phyloP scores from a whole-genome alignment of 1,284 basidiomycete genomes.

The Boletus mariae region DNA sequence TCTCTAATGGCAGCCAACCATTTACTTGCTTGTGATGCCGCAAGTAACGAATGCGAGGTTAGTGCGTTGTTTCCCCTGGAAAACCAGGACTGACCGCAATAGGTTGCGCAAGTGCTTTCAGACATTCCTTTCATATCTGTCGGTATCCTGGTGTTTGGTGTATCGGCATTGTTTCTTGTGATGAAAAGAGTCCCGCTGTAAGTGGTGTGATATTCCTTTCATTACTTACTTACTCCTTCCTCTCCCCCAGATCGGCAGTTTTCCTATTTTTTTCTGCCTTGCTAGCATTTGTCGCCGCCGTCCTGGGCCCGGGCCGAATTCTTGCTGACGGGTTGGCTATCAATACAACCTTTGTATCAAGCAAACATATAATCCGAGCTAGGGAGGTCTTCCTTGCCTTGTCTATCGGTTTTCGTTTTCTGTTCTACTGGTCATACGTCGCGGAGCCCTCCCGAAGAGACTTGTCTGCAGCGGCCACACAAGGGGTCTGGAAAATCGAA shows the following conservation, averaged over 20 bases:
- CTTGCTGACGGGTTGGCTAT: slow-evolving; percentile 40
- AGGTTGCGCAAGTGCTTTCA: slow-evolving; percentile 59
- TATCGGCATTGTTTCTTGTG: slow-evolving; percentile 57
- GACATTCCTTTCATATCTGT: slow-evolving; percentile 68
- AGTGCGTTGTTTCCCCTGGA: slow-evolving; percentile 6
- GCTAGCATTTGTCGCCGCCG: slow-evolving; percentile 57
- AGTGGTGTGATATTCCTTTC: slow-evolving; percentile 25
- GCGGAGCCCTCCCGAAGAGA: slow-evolving; percentile 52
- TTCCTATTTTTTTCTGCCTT: slow-evolving; percentile 57
- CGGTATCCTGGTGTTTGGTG: slow-evolving; percentile 63
- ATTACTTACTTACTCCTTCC: slow-evolving; percentile 2
- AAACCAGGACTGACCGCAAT: slow-evolving; percentile 11
- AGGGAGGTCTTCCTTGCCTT: slow-evolving; percentile 61
- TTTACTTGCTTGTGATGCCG: slow-evolving; percentile 13
- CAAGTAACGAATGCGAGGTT: slow-evolving; percentile 35
- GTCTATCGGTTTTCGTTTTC: slow-evolving; percentile 54
- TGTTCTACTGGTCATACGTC: slow-evolving; percentile 68
- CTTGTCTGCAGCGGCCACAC: slow-evolving; percentile 18
- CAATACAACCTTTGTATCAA: slow-evolving; percentile 21
- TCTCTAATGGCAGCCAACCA: slow-evolving; percentile 21
- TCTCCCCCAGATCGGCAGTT: slow-evolving; percentile 42
- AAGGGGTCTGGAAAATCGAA: slow-evolving; percentile 14
- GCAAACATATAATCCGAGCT: slow-evolving; percentile 41
- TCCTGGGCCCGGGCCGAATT: slow-evolving; percentile 61
- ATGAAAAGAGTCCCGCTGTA: slow-evolving; percentile 58